Evolutionary conservation across 257 asterid genomes (phyloP).

Genomic region (Solanum okadae): DNA sequence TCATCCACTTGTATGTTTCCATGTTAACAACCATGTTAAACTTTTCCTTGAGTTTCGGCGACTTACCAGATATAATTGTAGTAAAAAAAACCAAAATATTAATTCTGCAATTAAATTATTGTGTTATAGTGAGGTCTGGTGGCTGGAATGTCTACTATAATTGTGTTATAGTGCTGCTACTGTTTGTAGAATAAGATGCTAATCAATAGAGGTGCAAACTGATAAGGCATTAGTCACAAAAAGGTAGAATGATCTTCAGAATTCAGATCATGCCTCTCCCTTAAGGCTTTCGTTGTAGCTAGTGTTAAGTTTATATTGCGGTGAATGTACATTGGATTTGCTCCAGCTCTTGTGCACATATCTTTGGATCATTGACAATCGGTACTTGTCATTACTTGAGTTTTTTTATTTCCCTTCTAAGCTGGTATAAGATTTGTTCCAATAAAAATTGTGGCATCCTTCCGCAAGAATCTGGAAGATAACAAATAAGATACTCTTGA

Average conservation of each 20-base stretch:
- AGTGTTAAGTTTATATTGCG: background rate
- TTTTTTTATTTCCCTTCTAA: background rate
- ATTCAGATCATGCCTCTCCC: background rate
- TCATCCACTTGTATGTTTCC: background rate
- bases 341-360: background rate
- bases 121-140: background rate
- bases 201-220: background rate
- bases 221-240: background rate
- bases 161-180: background rate
- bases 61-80: background rate
- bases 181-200: background rate
- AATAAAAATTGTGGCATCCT: background rate
- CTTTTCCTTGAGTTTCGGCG: background rate
- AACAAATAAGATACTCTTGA: background rate
- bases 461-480: background rate
- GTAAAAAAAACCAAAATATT: background rate
- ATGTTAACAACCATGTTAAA: background rate
- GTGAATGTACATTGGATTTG: background rate
- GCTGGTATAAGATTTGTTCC: background rate
- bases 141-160: background rate
- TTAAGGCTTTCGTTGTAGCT: background rate
- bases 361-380: background rate
- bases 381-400: background rate
- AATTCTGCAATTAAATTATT: background rate
- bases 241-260: background rate